Conservation (phyloP, 768 basidiomycete species). For the Trametes gibbosa region DNA sequence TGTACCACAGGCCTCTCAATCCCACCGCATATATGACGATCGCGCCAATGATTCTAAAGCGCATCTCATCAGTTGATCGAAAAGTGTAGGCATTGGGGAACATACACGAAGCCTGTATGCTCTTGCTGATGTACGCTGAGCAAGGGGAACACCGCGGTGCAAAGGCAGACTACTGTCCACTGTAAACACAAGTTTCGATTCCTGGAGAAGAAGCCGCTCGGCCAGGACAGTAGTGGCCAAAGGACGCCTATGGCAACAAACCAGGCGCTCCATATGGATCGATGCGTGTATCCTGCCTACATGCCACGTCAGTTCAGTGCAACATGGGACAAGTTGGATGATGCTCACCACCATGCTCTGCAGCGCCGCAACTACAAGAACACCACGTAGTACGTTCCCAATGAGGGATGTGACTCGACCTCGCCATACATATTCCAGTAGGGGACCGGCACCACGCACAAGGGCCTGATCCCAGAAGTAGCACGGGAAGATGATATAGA, state of each 20-base stretch:
- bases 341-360: conserved; percentile 70
- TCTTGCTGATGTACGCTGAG: conserved; percentile 73
- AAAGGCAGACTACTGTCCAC: conserved; percentile 53
- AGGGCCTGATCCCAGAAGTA: conserved; percentile 71
- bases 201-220: conserved; percentile 29
- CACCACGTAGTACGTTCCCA: conserved; percentile 26
- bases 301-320: background rate
- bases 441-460: conserved; percentile 2
- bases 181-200: conserved; percentile 28
- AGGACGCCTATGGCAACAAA: conserved; percentile 55
- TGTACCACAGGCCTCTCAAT: too few species aligned
- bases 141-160: conserved; percentile 66
- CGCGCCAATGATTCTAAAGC: too few species aligned
- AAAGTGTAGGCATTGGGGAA: conserved; percentile 1
- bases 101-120: conserved; percentile 57
- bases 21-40: too few species aligned
- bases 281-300: conserved; percentile 68
- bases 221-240: conserved; percentile 65
- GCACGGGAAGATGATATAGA: conserved; percentile 72
- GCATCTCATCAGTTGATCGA: background rate
- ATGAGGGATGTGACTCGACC: background rate
- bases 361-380: conserved; percentile 43
- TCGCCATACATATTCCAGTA: background rate
- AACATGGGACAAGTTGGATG: background rate
- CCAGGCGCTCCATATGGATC: conserved; percentile 70